phyloP scores from a whole-genome alignment of 352 stramenopile species.

The Globisporangium okanoganense region DNA sequence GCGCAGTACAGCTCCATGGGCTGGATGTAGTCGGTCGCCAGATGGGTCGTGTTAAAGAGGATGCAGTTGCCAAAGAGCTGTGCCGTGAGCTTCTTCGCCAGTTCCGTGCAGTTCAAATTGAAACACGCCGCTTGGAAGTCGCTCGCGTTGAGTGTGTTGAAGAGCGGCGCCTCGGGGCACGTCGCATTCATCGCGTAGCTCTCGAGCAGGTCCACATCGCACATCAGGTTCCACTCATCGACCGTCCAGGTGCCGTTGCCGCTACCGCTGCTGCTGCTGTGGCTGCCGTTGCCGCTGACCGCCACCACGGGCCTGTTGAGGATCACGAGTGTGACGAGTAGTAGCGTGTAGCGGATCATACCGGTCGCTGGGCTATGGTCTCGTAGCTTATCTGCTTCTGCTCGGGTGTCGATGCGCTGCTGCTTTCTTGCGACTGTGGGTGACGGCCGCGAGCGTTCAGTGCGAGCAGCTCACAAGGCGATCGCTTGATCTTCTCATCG shows the following conservation, averaged over 20 bases:
- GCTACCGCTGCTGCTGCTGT: not conserved
- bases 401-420: no score
- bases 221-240: not conserved
- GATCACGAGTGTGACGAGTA: no score
- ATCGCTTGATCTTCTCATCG: no score
- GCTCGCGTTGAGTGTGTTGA: not conserved
- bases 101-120: not conserved
- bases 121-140: not conserved
- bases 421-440: no score
- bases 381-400: no score
- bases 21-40: not conserved
- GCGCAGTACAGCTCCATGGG: not conserved
- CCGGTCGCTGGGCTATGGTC: no score
- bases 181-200: no score
- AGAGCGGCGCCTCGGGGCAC: not conserved
- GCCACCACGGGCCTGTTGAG: no score
- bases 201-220: not conserved
- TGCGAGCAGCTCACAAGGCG: no score
- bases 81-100: not conserved
- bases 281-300: not conserved
- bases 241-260: not conserved
- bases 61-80: not conserved
- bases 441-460: no score
- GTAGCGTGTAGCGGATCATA: not conserved
- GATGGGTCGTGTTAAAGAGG: not conserved